phyloP scores from a whole-genome alignment of 345 rosid genomes.

The Lepidium aucheri region DNA sequence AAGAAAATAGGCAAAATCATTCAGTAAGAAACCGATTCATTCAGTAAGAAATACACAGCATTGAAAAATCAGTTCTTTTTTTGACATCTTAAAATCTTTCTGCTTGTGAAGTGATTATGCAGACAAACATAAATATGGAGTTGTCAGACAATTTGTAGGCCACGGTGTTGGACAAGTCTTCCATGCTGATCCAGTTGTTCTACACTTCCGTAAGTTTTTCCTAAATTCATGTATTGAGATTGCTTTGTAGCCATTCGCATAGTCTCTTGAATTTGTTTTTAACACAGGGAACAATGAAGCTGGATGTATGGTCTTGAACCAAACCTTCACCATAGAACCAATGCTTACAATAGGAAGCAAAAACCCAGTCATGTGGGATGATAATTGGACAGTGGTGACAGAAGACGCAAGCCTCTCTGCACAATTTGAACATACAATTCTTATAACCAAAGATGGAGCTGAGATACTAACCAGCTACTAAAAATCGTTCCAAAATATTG shows the following conservation, averaged over 20 bases:
- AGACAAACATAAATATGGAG: conserved; percentile 76
- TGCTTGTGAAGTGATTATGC: conserved; percentile 56
- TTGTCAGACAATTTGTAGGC: conserved; percentile 78
- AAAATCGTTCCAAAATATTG: not conserved
- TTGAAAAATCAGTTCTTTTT: not conserved
- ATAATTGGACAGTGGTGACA: conserved; percentile 87
- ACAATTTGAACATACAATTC: conserved; percentile 88
- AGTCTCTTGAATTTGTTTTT: not conserved
- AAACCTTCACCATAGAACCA: conserved; percentile 94
- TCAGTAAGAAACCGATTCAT: conserved; percentile 46
- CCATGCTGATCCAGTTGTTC: conserved; percentile 80
- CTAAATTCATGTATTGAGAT: not conserved
- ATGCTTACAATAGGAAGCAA: conserved; percentile 87
- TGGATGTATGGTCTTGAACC: conserved; percentile 78
- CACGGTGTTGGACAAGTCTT: conserved; percentile 91
- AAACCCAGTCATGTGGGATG: conserved; percentile 75
- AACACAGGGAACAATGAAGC: conserved; percentile 62
- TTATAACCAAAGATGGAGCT: conserved; percentile 74
- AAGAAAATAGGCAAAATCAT: conserved; percentile 81
- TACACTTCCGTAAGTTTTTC: conserved; percentile 53
- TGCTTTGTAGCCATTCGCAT: not conserved
- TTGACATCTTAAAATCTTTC: not conserved
- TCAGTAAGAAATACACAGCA: not conserved
- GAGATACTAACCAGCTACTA: conserved; percentile 70
- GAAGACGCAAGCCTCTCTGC: conserved; percentile 89